Percentiles rank a stretch among this genome's conserved stretches.
phyloP scores from a whole-genome alignment of 306 rosid species.

The Erythrophleum fordii region DNA sequence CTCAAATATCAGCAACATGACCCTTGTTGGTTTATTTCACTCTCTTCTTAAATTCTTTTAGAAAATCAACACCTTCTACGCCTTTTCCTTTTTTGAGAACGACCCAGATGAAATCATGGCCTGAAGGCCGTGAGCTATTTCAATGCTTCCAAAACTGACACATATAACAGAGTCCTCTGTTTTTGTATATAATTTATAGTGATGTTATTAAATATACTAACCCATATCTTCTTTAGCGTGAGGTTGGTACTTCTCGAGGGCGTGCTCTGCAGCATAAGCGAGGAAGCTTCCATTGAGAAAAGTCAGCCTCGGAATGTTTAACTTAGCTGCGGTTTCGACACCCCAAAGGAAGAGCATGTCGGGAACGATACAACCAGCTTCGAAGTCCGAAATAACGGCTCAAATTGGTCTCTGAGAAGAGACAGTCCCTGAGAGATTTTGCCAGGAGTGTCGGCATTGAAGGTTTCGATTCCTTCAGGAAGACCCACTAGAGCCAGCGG shows the following conservation, averaged over 20 bases:
- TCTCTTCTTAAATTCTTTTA: neutral
- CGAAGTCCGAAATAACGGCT: conserved; percentile 17
- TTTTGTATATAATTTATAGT: neutral
- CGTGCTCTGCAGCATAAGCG: conserved; percentile 32
- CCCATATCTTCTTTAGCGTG: neutral
- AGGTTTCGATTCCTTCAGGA: conserved; percentile 37
- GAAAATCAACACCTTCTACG: neutral
- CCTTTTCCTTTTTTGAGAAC: neutral
- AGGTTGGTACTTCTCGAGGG: conserved; percentile 22
- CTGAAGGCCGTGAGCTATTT: neutral
- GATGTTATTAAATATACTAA: neutral
- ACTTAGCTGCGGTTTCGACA: conserved; percentile 30
- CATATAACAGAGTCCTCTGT: too few species aligned
- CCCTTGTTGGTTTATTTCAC: neutral
- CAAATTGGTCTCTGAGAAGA: conserved; percentile 37
- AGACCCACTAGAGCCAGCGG: conserved; percentile 45
- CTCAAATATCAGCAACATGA: neutral
- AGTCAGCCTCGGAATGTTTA: conserved; percentile 45
- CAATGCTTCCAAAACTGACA: neutral
- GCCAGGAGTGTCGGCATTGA: conserved; percentile 26
- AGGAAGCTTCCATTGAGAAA: conserved; percentile 38
- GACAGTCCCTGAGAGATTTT: conserved; percentile 30
- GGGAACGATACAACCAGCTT: conserved; percentile 48
- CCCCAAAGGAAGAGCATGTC: conserved; percentile 53
- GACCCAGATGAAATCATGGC: neutral